Base-by-base conservation (phyloP, 108 stramenopile species). In the Pseudonitzschia multiseries region DNA sequence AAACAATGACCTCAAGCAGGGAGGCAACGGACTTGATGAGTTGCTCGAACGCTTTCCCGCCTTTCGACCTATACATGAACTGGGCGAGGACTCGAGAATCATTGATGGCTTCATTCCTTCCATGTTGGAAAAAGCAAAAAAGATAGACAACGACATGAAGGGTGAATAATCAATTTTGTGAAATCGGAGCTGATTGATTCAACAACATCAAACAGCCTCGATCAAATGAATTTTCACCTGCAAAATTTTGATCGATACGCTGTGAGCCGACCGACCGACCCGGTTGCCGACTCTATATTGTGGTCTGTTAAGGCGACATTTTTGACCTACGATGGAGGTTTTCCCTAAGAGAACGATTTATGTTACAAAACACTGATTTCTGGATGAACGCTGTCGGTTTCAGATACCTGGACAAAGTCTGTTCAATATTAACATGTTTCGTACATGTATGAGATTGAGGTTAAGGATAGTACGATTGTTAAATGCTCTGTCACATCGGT, bases 101-200 rank as follows among this genome's bases (percentile, higher is more conserved):
- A 70, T 79, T 61, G 78, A 79, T 65, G 78, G 73, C 2, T 74
- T 79, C 57, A 79, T 79, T 33, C 67, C 78, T 26, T 54, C 48
- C 60, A 74, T 79, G 73, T 79, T 70, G 48, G 51, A 51, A 40
- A 56, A 79, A 56, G 57, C 69, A 43, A 33, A 14, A 40, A 48
- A 18, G 2, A 6, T 62, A 40, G 61, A 62, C 61, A 62, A 62
- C n/a, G 61, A 62, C 20, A 62, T 62, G 61, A 62, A 62, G n/a
- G 29, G 29, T 3, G 27, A 59, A 27, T 48, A 48, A 18, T 48
- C 46, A 14, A 10, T 48, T 48, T 14, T 18, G 14, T 18, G 17
- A 2, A 8, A 18, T 14, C 46, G 46, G 4, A 10, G 12, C 12
- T 18, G 13, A 48, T 48, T 48, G 46, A 48, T 18, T 14, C 6